Percentiles rank a stretch among this genome's conserved stretches.
These are phyloP conservation scores for Starmera quercuum DNA, from an alignment of 805 yeast genomes.

Conservation along the genomic window DNA sequence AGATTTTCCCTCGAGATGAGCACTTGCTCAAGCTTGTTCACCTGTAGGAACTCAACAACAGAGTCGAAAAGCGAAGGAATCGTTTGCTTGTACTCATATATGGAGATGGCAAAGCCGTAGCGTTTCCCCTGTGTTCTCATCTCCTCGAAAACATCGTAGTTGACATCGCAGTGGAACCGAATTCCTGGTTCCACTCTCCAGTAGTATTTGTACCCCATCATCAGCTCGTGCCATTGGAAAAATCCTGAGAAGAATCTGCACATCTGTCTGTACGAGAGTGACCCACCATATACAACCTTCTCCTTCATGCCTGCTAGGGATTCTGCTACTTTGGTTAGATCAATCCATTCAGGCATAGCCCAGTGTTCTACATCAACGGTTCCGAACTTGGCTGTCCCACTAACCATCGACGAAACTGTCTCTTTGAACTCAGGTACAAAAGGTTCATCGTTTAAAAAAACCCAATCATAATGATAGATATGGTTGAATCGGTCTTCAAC, in stretches of 20 bases:
- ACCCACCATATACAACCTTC: constrained; percentile 55
- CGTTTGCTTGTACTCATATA: constrained; percentile 67
- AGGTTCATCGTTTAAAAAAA: constrained; percentile 57
- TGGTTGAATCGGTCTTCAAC: constrained; percentile 41
- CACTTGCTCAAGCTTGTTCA: constrained; percentile 49
- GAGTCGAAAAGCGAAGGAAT: constrained; percentile 72
- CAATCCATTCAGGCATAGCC: constrained; percentile 55
- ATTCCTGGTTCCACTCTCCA: constrained; percentile 94
- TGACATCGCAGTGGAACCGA: constrained; percentile 73
- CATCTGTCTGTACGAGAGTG: constrained; percentile 78
- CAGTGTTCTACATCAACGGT: constrained; percentile 48
- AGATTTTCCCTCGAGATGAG: constrained; percentile 18
- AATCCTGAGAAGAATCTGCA: constrained; percentile 89
- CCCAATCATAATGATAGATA: constrained; percentile 86
- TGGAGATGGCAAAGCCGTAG: constrained; percentile 72
- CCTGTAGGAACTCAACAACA: constrained; percentile 50
- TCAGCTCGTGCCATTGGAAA: constrained; percentile 69
- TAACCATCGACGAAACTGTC: constrained; percentile 34
- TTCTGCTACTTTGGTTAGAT: constrained; percentile 19
- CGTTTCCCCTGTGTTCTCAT: constrained; percentile 70
- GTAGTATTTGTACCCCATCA: constrained; percentile 78
- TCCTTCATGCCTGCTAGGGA: constrained; percentile 16
- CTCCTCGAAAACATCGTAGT: constrained; percentile 72
- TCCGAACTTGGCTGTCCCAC: constrained; percentile 56
- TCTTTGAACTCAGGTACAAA: constrained; percentile 44